phyloP scores from a whole-genome alignment of 2,329 filamentous ascomycete genomes.

The Fusarium camptoceras region DNA sequence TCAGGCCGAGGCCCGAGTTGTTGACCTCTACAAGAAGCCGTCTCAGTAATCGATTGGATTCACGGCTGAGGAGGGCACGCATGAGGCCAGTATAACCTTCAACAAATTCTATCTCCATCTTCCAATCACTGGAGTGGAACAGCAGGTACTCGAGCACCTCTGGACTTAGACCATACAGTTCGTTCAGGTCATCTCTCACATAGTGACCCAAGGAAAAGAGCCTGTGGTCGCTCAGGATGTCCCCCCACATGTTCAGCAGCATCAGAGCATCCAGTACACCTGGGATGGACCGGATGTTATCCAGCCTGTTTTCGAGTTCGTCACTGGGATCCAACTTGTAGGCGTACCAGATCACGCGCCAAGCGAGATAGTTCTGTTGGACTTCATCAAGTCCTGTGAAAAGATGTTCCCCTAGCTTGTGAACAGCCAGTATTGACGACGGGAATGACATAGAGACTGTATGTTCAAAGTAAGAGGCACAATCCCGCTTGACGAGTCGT shows the following conservation, averaged over 20 bases:
- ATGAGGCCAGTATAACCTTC: not conserved
- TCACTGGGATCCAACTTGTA: slow-evolving; percentile 8
- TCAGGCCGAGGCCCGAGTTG: not conserved
- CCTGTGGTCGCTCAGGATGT: slow-evolving; percentile 23
- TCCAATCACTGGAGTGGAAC: not conserved
- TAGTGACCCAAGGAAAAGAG: not conserved
- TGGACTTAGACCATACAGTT: not conserved
- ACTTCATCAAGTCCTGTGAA: slow-evolving; percentile 20
- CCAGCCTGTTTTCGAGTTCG: not conserved
- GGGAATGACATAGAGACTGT: not conserved
- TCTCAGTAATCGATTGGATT: not conserved
- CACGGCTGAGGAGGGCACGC: not conserved
- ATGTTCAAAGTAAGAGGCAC: not conserved
- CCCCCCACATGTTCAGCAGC: slow-evolving; percentile 29
- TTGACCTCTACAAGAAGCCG: not conserved
- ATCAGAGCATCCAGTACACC: not conserved
- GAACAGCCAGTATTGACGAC: not conserved
- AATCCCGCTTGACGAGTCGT: not conserved
- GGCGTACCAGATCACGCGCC: slow-evolving; percentile 32
- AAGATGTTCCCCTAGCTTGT: not conserved
- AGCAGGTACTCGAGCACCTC: not conserved
- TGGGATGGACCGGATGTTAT: not conserved
- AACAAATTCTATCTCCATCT: not conserved
- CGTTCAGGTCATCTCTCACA: not conserved
- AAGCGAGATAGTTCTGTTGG: slow-evolving; percentile 27